Evolutionary conservation across 805 yeast genomes (phyloP), one percentile per base, ranked within the genome.

Genomic region (Spathaspora hagerdaliae): DNA sequence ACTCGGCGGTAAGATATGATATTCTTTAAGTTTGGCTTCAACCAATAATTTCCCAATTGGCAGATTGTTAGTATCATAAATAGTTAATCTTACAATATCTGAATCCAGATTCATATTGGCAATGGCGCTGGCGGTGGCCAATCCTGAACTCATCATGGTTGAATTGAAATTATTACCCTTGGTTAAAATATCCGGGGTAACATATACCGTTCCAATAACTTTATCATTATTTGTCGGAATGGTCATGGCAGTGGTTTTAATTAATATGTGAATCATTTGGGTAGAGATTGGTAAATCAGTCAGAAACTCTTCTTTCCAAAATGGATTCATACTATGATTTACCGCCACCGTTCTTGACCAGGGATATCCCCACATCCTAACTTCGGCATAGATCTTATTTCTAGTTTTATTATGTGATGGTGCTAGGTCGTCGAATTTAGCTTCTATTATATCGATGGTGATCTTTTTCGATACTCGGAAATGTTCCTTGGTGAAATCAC

Each of bases 321-420:
- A 87, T 1, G 96, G 91, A 44, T 74, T 73, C 2, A 45, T 43
- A 0, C 62, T 53, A 39, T 75, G 67, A 33, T 71, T 66, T 0
- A 83, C 83, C 6, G 79, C 69, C 2, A 90, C 83, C 0, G 97
- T 87, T 52, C 89, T 71, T 34, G 86, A 87, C 88, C 92, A 85
- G 0, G 85, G 80, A 39, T 79, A 72, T 14, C 79, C 82, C 85
- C 94, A 85, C 60, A 87, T 72, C 13, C 75, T 67, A 2, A 90
- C 70, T 54, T 89, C 96, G 1, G 86, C 80, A 56, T 87, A 91
- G 1, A 83, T 54, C 44, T 65, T 66, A 8, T 54, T 45, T 6
- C 53, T 24, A 10, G 38, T 40, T 27, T 36, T 31, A 11, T 39
- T 38, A 27, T 29, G 38, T 9, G 14, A 12, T 19, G 48, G 27